These are phyloP conservation scores for Halenospora varia DNA, from an alignment of 495 filamentous ascomycete species.

Conservation along the genomic window DNA sequence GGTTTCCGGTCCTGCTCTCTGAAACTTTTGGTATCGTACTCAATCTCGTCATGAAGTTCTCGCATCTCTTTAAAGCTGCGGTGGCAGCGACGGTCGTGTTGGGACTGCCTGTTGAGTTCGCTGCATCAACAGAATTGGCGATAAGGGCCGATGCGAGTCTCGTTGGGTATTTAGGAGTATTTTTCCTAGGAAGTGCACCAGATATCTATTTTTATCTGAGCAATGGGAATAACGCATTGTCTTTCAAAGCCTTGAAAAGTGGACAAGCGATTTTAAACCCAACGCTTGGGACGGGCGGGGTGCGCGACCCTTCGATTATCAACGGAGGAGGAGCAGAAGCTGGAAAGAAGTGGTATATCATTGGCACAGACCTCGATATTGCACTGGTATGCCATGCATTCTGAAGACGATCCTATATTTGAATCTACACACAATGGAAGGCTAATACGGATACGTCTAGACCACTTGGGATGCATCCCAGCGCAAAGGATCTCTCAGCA, in stretches of 20 bases:
- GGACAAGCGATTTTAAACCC: slow-evolving; percentile 44
- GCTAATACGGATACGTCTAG: slow-evolving; percentile 21
- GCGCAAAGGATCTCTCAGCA: slow-evolving; percentile 42
- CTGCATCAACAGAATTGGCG: slow-evolving; percentile 5
- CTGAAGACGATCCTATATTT: not conserved
- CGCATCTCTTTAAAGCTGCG: not conserved
- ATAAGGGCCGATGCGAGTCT: slow-evolving; percentile 36
- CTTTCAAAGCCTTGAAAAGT: slow-evolving; percentile 42
- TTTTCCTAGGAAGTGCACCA: slow-evolving; percentile 50
- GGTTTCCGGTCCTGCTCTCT: too few relatives aligned
- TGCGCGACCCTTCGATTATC: slow-evolving; percentile 44
- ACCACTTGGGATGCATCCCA: slow-evolving; percentile 50
- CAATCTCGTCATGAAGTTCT: not conserved
- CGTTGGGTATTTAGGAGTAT: slow-evolving; percentile 45
- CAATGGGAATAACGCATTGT: slow-evolving; percentile 43
- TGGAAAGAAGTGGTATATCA: slow-evolving; percentile 50
- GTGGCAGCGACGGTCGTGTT: not conserved
- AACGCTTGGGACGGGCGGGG: slow-evolving; percentile 45
- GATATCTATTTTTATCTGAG: slow-evolving; percentile 51
- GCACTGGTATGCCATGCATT: slow-evolving; percentile 32
- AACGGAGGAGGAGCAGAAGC: slow-evolving; percentile 43
- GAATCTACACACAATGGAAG: not conserved
- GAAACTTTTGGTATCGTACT: too few relatives aligned
- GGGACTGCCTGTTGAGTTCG: not conserved
- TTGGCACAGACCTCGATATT: slow-evolving; percentile 50